phyloP scores from a whole-genome alignment of 345 rosid species.

The Gossypium raimondii region DNA sequence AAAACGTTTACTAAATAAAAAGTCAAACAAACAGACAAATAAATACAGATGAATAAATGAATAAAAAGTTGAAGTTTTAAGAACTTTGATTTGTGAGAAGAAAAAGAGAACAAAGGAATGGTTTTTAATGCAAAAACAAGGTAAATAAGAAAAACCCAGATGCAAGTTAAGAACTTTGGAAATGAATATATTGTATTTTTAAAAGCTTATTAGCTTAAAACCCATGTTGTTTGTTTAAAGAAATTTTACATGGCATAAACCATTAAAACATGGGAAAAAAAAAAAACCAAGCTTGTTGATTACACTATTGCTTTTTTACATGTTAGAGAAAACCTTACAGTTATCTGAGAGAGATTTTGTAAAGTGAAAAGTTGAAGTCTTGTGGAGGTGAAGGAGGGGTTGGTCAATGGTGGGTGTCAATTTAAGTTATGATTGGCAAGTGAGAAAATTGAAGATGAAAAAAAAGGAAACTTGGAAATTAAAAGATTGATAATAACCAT shows the following conservation, averaged over 20 bases:
- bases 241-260: not conserved
- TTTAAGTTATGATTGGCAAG: too few species aligned
- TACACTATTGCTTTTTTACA: too few species aligned
- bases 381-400: too few species aligned
- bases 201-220: not conserved
- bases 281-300: too few species aligned
- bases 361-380: constrained; percentile 1
- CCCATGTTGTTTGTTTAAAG: not conserved
- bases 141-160: not conserved
- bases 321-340: too few species aligned
- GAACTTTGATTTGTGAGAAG: not conserved
- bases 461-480: not conserved
- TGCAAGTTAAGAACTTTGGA: constrained; percentile 9
- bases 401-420: too few species aligned
- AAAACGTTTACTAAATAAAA: not conserved
- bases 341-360: not conserved
- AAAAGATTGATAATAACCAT: not conserved
- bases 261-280: not conserved
- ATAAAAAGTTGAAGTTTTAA: not conserved
- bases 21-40: not conserved
- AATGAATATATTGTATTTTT: too few species aligned
- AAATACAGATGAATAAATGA: not conserved
- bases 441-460: too few species aligned
- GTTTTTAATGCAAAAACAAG: not conserved
- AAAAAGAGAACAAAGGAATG: not conserved